A percentile compares a stretch with the other conserved stretches of the same genome.
Evolutionary conservation across 2,329 filamentous ascomycete genomes (phyloP).

Genomic region (Talaromyces sp.): DNA sequence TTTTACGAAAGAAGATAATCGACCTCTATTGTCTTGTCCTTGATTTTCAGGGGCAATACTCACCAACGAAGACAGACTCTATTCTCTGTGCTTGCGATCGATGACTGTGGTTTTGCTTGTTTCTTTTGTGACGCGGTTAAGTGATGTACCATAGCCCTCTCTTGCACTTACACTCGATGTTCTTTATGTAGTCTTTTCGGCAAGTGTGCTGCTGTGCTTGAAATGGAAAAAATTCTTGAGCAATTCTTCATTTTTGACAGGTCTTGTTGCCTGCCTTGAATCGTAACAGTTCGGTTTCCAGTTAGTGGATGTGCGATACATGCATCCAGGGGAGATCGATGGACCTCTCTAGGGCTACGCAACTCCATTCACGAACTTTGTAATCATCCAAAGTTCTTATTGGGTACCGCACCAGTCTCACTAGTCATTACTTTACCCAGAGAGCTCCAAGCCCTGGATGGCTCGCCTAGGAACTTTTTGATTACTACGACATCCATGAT

Average conservation of each 20-base stretch:
- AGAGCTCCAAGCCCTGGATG: neutral
- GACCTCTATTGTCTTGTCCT: neutral
- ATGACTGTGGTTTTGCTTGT: neutral
- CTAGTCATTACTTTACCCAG: neutral
- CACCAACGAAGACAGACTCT: neutral
- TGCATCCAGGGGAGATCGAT: too few relatives aligned
- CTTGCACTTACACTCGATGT: neutral
- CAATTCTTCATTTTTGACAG: neutral
- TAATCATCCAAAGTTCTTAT: neutral
- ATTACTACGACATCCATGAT: neutral
- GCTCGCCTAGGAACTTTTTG: too few relatives aligned
- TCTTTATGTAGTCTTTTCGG: neutral
- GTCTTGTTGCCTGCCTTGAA: neutral
- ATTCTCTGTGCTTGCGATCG: neutral
- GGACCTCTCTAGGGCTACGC: neutral
- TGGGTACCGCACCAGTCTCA: neutral
- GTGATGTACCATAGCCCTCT: slow-evolving; percentile 9
- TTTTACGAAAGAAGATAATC: neutral
- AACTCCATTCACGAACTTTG: too few relatives aligned
- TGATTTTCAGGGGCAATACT: neutral
- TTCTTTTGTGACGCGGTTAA: neutral
- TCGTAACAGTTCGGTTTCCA: neutral
- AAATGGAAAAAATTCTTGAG: neutral
- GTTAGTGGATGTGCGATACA: neutral
- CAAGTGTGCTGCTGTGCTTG: neutral